Evolutionary conservation across 768 basidiomycete species (phyloP), one percentile per base, ranked within the genome.

Genomic region (Termitomyces heimii): DNA sequence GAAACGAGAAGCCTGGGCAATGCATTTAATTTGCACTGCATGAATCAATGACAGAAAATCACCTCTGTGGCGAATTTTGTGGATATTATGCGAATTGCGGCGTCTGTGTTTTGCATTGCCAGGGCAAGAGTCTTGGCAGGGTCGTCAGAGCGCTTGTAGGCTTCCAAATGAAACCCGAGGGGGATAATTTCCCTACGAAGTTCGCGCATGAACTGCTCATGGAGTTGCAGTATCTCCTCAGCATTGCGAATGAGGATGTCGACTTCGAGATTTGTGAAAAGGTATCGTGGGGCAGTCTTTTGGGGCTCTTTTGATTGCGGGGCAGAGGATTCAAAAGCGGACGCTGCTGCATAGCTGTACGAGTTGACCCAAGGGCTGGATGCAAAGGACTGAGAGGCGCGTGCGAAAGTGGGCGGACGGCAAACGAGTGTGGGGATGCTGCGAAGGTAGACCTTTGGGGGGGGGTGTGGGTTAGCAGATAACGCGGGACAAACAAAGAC

Each of bases 1-100:
- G 62, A 96, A 96, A 37, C 78, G 73, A 16, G 85, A 75, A 26
- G 86, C 87, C 93, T 96, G 62, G 8, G n/a, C n/a, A n/a, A n/a
- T n/a, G n/a, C n/a, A n/a, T n/a, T n/a, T n/a, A n/a, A n/a, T n/a
- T n/a, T n/a, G n/a, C n/a, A n/a, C n/a, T n/a, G n/a, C n/a, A n/a
- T n/a, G n/a, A n/a, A n/a, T n/a, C n/a, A 45, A 48, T 12, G 50
- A 56, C 24, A 26, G 31, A 51, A 48, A 62, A 56, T 48, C 62
- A 86, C 86, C 71, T 85, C 78, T 37, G 79, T 75, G 10, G 81
- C 73, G 66, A 87, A 87, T 53, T 82, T 80, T 8, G 79, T 71
- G 2, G 84, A 78, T 50, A 85, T 79, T 8, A 68, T 69, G 54
- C 74, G 73, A 50, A 87, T 74, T 14, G 78, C 80, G 9, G 66